Conservation (phyloP, 257 asterid species). For the Rhazya stricta region DNA sequence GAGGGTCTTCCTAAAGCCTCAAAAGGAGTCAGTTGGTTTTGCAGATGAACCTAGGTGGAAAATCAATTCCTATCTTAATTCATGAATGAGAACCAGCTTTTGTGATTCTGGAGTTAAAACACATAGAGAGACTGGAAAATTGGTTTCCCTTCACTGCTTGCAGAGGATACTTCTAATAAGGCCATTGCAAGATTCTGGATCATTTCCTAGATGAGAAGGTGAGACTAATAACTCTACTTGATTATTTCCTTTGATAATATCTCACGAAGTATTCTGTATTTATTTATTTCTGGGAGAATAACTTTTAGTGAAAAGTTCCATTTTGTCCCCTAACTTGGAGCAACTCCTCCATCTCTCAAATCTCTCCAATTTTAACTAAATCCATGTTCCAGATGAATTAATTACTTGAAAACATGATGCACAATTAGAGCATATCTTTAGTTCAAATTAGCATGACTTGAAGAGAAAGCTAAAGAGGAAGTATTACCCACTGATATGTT, state of each 20-base stretch:
- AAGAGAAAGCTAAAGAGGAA: too few species aligned
- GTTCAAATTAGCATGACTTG: too few species aligned
- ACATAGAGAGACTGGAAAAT: not conserved
- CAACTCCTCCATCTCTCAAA: too few species aligned
- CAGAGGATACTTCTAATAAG: not conserved
- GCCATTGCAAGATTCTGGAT: not conserved
- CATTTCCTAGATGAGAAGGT: not conserved
- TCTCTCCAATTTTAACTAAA: too few species aligned
- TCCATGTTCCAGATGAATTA: too few species aligned
- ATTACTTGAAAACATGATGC: too few species aligned
- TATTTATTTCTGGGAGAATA: too few species aligned
- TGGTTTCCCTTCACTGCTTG: not conserved
- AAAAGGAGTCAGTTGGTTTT: not conserved
- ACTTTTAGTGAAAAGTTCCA: too few species aligned
- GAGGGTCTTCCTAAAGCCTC: not conserved
- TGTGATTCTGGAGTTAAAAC: not conserved
- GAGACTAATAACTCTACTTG: not conserved
- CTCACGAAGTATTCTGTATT: not conserved
- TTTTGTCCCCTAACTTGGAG: too few species aligned
- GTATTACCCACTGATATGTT: too few species aligned
- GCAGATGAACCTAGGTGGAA: not conserved
- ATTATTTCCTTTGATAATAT: too few species aligned
- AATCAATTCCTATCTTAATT: not conserved
- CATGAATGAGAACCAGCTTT: not conserved
- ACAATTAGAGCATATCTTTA: too few species aligned